phyloP scores from a whole-genome alignment of 495 filamentous ascomycete genomes.

The Aspergillus cavernicola region DNA sequence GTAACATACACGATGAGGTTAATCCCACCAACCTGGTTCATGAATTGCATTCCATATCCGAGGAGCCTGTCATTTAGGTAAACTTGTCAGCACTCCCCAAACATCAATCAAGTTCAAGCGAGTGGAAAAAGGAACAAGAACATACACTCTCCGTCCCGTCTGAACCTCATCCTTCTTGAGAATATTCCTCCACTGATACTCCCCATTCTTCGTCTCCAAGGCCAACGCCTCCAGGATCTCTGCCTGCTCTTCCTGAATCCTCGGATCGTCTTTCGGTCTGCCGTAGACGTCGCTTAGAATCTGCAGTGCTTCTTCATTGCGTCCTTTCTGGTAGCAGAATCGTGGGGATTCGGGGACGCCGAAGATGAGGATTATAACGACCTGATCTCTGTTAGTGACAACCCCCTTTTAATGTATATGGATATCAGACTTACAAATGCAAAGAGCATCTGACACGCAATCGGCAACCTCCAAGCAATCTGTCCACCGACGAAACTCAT shows the following conservation, averaged over 20 bases:
- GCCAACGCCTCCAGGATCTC: constrained; percentile 46
- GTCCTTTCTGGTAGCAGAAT: constrained; percentile 42
- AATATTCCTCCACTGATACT: constrained; percentile 42
- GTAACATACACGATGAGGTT: constrained; percentile 49
- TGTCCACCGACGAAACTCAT: constrained; percentile 37
- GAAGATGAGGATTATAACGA: constrained; percentile 36
- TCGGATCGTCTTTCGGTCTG: constrained; percentile 35
- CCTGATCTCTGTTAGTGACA: not conserved
- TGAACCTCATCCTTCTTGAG: constrained; percentile 49
- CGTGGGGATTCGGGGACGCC: constrained; percentile 44
- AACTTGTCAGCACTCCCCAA: too few relatives aligned
- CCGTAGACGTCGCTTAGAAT: constrained; percentile 51
- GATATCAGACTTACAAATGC: constrained; percentile 20
- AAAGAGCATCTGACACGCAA: constrained; percentile 45
- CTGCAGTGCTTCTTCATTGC: constrained; percentile 46
- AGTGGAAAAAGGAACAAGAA: too few relatives aligned
- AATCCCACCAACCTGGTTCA: constrained; percentile 48
- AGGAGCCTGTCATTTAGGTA: too few relatives aligned
- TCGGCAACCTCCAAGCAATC: constrained; percentile 46
- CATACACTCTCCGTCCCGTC: constrained; percentile 47
- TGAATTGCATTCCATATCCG: constrained; percentile 48
- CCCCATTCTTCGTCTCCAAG: constrained; percentile 39
- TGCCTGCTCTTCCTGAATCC: constrained; percentile 38
- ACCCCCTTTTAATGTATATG: too few relatives aligned
- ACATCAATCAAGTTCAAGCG: too few relatives aligned